phyloP scores from a whole-genome alignment of 495 filamentous ascomycete genomes.

The Lasiosphaeris hirsuta region DNA sequence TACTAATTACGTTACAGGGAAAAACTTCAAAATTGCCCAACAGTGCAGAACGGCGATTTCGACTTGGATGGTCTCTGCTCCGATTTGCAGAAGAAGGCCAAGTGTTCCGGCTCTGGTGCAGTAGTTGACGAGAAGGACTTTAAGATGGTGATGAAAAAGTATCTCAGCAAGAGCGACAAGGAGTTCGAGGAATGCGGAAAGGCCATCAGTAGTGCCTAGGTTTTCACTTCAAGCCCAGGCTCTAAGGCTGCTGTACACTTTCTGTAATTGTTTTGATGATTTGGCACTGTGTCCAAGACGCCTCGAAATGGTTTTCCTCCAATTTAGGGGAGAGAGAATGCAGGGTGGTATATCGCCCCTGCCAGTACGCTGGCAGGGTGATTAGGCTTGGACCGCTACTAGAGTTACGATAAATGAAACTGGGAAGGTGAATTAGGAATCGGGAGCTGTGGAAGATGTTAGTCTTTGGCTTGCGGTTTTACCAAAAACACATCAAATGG shows the following conservation, averaged over 20 bases:
- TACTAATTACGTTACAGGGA: constrained; percentile 60
- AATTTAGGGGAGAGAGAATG: too few relatives aligned
- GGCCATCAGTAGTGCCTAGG: neutral
- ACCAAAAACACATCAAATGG: too few relatives aligned
- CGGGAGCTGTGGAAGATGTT: too few relatives aligned
- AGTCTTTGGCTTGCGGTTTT: too few relatives aligned
- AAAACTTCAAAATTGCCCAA: constrained; percentile 80
- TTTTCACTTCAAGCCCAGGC: neutral
- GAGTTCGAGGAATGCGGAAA: constrained; percentile 7
- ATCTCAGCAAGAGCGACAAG: constrained; percentile 33
- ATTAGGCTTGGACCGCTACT: too few relatives aligned
- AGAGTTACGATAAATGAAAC: too few relatives aligned
- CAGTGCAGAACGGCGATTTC: constrained; percentile 80
- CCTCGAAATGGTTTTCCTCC: neutral
- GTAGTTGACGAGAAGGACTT: constrained; percentile 89
- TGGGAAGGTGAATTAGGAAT: too few relatives aligned
- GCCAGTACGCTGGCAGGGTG: too few relatives aligned
- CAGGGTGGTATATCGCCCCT: neutral
- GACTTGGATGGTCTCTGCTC: constrained; percentile 91
- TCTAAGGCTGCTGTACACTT: constrained; percentile 8
- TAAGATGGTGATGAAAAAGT: constrained; percentile 68
- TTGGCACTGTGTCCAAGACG: neutral
- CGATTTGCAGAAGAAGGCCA: constrained; percentile 93
- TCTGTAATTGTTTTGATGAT: constrained; percentile 1
- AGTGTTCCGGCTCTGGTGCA: constrained; percentile 89